A percentile compares a stretch with the other conserved stretches of the same genome.
Evolutionary conservation across 2,329 filamentous ascomycete species (phyloP).

Genomic region (Sporothrix brunneoviolacea): DNA sequence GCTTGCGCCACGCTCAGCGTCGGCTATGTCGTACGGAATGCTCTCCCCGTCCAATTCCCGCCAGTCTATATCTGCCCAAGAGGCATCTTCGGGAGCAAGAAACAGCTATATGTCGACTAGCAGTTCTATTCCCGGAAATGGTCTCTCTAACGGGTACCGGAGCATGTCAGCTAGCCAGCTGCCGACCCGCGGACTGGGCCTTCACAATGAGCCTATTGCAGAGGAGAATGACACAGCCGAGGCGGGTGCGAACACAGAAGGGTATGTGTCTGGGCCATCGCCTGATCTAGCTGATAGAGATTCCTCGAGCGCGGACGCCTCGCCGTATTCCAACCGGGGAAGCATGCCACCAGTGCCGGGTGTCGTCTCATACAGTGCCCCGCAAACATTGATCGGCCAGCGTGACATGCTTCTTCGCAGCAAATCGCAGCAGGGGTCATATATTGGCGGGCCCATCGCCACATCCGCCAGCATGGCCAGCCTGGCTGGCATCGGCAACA

Average conservation of each 20-base stretch:
- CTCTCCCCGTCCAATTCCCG: conserved; percentile 21
- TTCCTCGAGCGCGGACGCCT: neutral
- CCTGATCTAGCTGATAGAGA: neutral
- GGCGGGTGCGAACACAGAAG: neutral
- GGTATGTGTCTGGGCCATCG: neutral
- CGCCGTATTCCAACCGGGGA: conserved; percentile 6
- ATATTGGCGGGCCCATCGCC: conserved; percentile 21
- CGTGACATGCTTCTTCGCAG: conserved; percentile 48
- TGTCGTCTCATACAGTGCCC: conserved; percentile 44
- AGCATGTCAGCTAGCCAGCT: conserved; percentile 20
- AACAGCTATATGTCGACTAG: conserved; percentile 11
- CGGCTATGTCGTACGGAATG: conserved; percentile 23
- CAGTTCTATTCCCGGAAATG: neutral
- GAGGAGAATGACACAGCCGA: conserved; percentile 31
- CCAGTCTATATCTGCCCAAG: conserved; percentile 9
- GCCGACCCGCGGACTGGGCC: conserved; percentile 23
- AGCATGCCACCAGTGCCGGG: conserved; percentile 34
- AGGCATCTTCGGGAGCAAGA: neutral
- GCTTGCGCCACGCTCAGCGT: conserved; percentile 25
- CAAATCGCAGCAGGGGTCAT: conserved; percentile 39
- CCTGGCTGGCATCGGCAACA: neutral
- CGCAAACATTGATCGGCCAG: conserved; percentile 50
- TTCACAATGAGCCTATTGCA: conserved; percentile 33
- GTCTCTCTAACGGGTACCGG: conserved; percentile 15
- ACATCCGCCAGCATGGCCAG: conserved; percentile 13